Percentiles rank a stretch among this genome's conserved stretches.
Conservation (phyloP, 371 early-diverging fungal species). For the Circinella minor region DNA sequence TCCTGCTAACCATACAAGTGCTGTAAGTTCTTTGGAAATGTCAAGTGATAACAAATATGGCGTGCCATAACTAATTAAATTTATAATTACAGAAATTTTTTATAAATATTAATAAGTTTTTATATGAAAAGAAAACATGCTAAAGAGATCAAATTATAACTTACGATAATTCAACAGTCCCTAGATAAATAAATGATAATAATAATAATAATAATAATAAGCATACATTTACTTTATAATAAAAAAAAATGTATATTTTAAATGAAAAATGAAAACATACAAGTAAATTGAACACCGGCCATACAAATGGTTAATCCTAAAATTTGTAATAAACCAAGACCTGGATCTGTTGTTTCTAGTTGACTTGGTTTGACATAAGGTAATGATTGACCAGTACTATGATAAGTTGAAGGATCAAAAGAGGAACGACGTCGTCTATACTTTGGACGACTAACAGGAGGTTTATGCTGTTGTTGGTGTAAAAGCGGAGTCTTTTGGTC, state of each 20-base stretch:
- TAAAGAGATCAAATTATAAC: conserved; percentile 6
- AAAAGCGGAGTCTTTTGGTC: conserved; percentile 25
- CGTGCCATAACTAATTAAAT: conserved; percentile 65
- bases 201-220: no score
- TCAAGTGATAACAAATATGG: conserved; percentile 75
- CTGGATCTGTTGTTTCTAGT: conserved; percentile 20
- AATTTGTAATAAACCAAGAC: conserved; percentile 16
- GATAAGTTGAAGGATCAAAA: conserved; percentile 48
- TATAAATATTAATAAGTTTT: neutral
- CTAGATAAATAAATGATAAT: conserved; percentile 21
- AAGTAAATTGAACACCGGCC: conserved; percentile 70
- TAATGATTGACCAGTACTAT: conserved; percentile 34
- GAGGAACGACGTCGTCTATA: conserved; percentile 44
- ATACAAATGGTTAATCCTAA: conserved; percentile 39
- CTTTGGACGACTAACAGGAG: conserved; percentile 40
- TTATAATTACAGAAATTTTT: neutral
- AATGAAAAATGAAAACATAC: conserved; percentile 33
- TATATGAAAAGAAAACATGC: no score
- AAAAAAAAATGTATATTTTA: no score
- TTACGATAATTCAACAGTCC: conserved; percentile 63
- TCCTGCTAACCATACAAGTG: conserved; percentile 81
- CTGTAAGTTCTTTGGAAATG: conserved; percentile 65
- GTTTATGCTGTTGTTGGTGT: conserved; percentile 25
- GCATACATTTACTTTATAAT: no score
- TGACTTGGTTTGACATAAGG: conserved; percentile 18